Evolutionary conservation across 2,329 filamentous ascomycete genomes (phyloP), one percentile per base, ranked within the genome.

Genomic region (Paecilomyces variotii): DNA sequence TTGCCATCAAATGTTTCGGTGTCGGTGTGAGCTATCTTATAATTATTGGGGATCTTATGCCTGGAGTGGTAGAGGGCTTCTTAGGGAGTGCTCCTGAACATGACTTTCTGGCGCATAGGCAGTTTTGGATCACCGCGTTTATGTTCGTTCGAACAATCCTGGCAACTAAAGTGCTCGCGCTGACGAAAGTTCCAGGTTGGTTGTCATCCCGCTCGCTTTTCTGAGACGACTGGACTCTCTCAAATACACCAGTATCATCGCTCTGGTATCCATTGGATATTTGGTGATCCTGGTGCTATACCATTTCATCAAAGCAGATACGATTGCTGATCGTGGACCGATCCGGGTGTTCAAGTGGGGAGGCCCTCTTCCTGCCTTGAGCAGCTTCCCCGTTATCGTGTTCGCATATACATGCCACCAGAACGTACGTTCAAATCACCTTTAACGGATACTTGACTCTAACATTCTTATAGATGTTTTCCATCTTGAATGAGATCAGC

Each of bases 341-440:
- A 85, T 99, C 60, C 85, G 89, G 54, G 78, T 91, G 30, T 81
- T 97, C 62, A 78, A 84, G 61, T 96, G 91, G 87, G 87, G 86
- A 51, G 90, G 93, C 6, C 81, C 90, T 2, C 80, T 96, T 9
- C 84, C 88, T 35, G 87, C 89, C 5, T 80, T 99, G 56, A 91
- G 90, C 65, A 92, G 89, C 62, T 85, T 99, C 63, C 94, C 94
- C 0, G 91, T 99, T 56, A 92, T 97, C 58, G 90, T 99, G 1
- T 99, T 99, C 79, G 94, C 93, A n/a, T 99, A 97, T 73, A 99
- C 94, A 1, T 99, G 94, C 72, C 94, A 99, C 74, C 94, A 99
- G 70, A 99, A 99, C 72, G 90, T 94, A 77, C 64, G 84, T 70
- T 6, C 24, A 49, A n/a, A 25, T 4, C 54, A 5, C 58, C 3